Conservation (phyloP, 2,329 filamentous ascomycete genomes). For the Pyrenophora teres region DNA sequence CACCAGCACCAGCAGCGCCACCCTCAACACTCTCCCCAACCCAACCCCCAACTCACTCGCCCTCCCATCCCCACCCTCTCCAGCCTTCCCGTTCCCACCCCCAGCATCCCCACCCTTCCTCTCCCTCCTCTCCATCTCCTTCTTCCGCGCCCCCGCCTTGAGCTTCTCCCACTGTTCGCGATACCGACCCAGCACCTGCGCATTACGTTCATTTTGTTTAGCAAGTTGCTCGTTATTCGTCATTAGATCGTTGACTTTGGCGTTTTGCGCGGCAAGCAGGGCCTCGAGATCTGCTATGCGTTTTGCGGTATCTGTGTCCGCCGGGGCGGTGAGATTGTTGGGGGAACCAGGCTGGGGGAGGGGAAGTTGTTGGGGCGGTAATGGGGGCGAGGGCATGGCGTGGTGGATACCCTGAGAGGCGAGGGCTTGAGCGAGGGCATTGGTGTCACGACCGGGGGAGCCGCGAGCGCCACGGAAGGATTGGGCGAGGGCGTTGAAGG, state of each 20-base stretch:
- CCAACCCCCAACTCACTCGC: slow-evolving; percentile 15
- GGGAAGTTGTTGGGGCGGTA: slow-evolving; percentile 7
- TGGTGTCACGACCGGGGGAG: no score
- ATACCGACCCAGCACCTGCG: slow-evolving; percentile 60
- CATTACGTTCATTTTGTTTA: slow-evolving; percentile 65
- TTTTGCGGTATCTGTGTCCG: slow-evolving; percentile 17
- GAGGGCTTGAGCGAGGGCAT: no score
- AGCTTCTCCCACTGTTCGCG: slow-evolving; percentile 70
- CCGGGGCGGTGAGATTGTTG: no score
- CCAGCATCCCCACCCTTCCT: slow-evolving; percentile 19
- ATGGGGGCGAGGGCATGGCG: slow-evolving; percentile 37
- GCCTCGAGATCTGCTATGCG: slow-evolving; percentile 36
- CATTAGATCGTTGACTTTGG: slow-evolving; percentile 55
- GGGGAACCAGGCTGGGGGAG: no score
- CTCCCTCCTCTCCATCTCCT: slow-evolving; percentile 38
- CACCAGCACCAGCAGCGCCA: neutral
- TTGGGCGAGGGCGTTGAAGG: slow-evolving; percentile 82
- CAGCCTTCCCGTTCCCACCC: slow-evolving; percentile 21
- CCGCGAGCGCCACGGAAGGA: slow-evolving; percentile 56
- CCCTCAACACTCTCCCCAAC: slow-evolving; percentile 23
- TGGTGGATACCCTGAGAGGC: neutral
- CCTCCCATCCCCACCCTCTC: slow-evolving; percentile 17
- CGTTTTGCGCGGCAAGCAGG: slow-evolving; percentile 29
- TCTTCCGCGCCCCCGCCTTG: slow-evolving; percentile 63
- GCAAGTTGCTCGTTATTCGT: slow-evolving; percentile 66